These are phyloP conservation scores for Phlebiopsis gigantea DNA, from an alignment of 768 basidiomycete species.

Conservation along the genomic window DNA sequence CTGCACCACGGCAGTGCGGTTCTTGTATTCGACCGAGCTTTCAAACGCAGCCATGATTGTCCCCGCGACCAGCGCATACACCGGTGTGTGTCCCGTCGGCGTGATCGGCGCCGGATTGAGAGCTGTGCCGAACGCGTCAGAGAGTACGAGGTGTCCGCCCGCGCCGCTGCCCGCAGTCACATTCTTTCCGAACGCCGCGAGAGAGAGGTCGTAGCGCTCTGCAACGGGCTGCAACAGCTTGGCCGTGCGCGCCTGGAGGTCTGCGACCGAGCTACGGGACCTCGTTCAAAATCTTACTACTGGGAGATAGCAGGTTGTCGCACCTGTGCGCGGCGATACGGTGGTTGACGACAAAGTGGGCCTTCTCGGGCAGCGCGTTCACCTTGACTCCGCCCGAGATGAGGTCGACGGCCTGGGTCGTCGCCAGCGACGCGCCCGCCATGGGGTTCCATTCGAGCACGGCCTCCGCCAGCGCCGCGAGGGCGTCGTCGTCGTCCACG, in stretches of 20 bases:
- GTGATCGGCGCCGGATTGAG: slow-evolving; percentile 65
- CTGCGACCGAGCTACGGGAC: slow-evolving; percentile 16
- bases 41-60: slow-evolving; percentile 32
- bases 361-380: slow-evolving; percentile 77
- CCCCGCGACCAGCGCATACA: slow-evolving; percentile 30
- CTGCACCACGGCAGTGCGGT: slow-evolving; percentile 5
- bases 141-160: slow-evolving; percentile 36
- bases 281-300: neutral
- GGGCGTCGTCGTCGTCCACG: slow-evolving; percentile 34
- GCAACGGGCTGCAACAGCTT: slow-evolving; percentile 41
- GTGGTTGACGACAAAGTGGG: slow-evolving; percentile 66
- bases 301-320: neutral
- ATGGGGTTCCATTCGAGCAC: slow-evolving; percentile 28
- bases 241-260: slow-evolving; percentile 22
- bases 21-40: slow-evolving; percentile 26
- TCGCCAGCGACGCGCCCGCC: slow-evolving; percentile 48
- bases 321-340: slow-evolving; percentile 43
- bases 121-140: slow-evolving; percentile 37
- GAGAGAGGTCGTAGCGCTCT: slow-evolving; percentile 49
- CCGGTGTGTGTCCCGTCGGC: slow-evolving; percentile 24
- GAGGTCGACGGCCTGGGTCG: slow-evolving; percentile 77
- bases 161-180: slow-evolving; percentile 33
- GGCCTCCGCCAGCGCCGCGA: slow-evolving; percentile 46
- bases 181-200: slow-evolving; percentile 47
- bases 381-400: slow-evolving; percentile 30